Conservation (phyloP, 1,284 basidiomycete species). For the Sanghuangporus sanghuang region DNA sequence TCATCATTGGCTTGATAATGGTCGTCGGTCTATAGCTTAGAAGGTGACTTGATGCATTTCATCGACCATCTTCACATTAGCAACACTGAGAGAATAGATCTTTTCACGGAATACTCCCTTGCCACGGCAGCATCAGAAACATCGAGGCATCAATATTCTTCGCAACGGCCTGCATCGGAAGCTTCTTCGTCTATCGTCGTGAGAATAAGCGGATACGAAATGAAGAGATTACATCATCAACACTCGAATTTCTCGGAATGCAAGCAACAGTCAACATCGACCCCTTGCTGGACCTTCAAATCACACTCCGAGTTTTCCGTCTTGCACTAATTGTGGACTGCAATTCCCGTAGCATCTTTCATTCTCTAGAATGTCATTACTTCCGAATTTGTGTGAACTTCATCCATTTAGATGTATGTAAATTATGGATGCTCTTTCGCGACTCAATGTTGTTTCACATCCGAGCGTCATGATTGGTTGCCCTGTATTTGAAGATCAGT, state of each 20-base stretch:
- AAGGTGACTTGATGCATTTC: not conserved
- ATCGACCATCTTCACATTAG: not conserved
- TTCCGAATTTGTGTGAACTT: too few species aligned
- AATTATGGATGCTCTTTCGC: too few species aligned
- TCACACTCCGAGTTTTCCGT: not conserved
- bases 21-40: not conserved
- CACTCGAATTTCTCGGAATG: not conserved
- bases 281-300: not conserved
- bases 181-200: not conserved
- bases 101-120: not conserved
- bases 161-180: not conserved
- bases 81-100: not conserved
- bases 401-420: too few species aligned
- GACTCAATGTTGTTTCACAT: too few species aligned
- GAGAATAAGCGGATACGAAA: not conserved
- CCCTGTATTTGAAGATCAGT: too few species aligned
- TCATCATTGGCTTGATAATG: constrained; percentile 2
- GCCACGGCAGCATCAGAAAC: not conserved
- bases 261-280: not conserved
- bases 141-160: not conserved
- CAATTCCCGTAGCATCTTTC: not conserved
- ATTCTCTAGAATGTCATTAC: too few species aligned
- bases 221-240: not conserved
- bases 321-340: not conserved
- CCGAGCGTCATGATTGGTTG: too few species aligned